Base-by-base conservation (phyloP, 2,329 filamentous ascomycete genomes). In the Paradendryphiella salina region DNA sequence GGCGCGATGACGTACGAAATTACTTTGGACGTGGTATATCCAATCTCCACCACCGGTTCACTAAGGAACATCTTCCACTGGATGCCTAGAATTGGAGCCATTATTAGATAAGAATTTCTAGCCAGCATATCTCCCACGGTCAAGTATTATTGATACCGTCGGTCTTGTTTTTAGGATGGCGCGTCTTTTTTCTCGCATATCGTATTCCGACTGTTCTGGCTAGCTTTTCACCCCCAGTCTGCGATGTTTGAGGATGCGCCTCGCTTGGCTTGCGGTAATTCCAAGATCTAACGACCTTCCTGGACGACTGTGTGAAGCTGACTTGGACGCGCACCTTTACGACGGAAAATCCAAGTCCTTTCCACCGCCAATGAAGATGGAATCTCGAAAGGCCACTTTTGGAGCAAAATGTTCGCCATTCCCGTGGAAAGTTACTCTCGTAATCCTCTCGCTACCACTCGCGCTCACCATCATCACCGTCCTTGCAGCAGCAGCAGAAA, bases 401-500 rank as follows among this genome's bases (percentile, higher is more conserved):
- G 15, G 13, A 6, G 31, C 52, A 14, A 61, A 50, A 41, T 52
- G 59, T 33, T 45, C 52, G 0, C 49, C 48, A 2, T 69, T 66
- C 33, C 60, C 65, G 40, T 66, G 61, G 64, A 60, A 59, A 33
- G 29, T 56, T 2, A 60, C 61, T 21, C 11, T 57, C 1, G 40
- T 67, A 10, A 40, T 64, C 3, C 52, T 60, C 3, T 33, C 49
- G 1, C 48, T 67, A 0, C 66, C 66, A 2, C 44, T 69, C 38
- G 60, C 64, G 8, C 46, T 70, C 2, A 46, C 53, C 1, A 56
- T 63, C 8, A 65, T 71, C 6, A 41, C 70, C 20, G 42, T 57
- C n/a, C 64, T 71, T 31, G 59, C 65, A 2, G 59, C 58, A 1
- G 60, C 59, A 13, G 68, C 68, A 2, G 67, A 71, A 52, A 52